These are phyloP conservation scores for Nicotiana benthamiana DNA, from an alignment of 257 asterid genomes.

Conservation along the genomic window DNA sequence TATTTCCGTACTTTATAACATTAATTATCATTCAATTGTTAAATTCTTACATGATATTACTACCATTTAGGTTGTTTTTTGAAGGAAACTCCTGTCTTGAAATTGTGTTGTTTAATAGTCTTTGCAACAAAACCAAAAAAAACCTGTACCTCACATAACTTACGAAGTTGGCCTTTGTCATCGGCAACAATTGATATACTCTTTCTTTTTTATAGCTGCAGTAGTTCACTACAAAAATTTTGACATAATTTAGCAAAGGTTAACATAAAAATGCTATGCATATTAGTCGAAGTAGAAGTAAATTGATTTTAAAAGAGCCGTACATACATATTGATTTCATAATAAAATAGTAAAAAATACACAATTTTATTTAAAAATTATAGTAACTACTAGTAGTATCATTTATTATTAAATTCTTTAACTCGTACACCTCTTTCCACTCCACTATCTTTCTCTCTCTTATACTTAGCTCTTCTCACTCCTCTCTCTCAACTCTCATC, in stretches of 20 bases:
- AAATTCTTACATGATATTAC: neutral
- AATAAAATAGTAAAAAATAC: too few relatives aligned
- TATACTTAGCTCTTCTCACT: slow-evolving; percentile 1
- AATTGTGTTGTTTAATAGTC: neutral
- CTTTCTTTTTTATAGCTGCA: too few relatives aligned
- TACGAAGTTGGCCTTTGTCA: too few relatives aligned
- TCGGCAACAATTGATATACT: too few relatives aligned
- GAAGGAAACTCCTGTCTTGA: neutral
- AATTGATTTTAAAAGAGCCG: neutral
- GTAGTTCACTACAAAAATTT: too few relatives aligned
- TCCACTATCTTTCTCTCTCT: neutral
- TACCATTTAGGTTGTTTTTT: neutral
- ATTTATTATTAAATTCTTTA: neutral
- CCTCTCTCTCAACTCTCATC: neutral
- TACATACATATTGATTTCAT: too few relatives aligned
- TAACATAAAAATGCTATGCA: neutral
- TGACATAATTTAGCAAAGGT: too few relatives aligned
- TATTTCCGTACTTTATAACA: neutral
- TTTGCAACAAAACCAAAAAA: too few relatives aligned
- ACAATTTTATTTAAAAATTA: neutral
- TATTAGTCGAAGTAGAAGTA: neutral
- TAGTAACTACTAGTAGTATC: too few relatives aligned
- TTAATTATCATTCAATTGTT: neutral
- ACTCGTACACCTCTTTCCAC: neutral
- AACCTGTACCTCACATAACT: too few relatives aligned